A percentile compares a stretch with the other conserved stretches of the same genome.
These are phyloP conservation scores for Spathaspora girioi DNA, from an alignment of 805 yeast species.

Conservation along the genomic window DNA sequence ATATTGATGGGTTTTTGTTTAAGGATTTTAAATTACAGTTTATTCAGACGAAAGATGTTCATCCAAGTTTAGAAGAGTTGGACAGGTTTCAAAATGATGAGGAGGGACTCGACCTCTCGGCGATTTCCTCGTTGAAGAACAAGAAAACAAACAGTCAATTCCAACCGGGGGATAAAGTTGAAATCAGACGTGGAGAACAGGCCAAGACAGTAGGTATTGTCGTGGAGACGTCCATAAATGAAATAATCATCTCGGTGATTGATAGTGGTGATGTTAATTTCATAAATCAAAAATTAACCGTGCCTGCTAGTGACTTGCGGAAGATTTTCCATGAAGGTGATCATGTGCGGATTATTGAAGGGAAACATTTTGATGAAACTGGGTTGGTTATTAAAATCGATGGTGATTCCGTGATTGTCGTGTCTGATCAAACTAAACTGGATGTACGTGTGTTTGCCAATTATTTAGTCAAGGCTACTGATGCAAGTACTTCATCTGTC, in stretches of 20 bases:
- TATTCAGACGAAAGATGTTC: constrained; percentile 75
- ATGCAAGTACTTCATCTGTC: constrained; percentile 56
- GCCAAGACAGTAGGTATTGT: constrained; percentile 84
- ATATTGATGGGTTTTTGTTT: constrained; percentile 79
- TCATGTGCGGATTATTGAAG: constrained; percentile 88
- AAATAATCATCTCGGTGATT: constrained; percentile 48
- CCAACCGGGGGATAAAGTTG: constrained; percentile 93
- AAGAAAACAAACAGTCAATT: constrained; percentile 41
- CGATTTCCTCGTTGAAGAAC: constrained; percentile 80
- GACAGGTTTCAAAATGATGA: constrained; percentile 75
- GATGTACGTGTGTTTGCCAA: constrained; percentile 93
- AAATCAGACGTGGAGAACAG: constrained; percentile 90
- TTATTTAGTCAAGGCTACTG: constrained; percentile 87
- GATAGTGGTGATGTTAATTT: constrained; percentile 55
- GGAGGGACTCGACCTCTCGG: constrained; percentile 83
- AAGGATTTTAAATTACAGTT: constrained; percentile 84
- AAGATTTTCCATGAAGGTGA: constrained; percentile 89
- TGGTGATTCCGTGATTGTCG: constrained; percentile 82
- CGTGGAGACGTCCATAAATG: constrained; percentile 54
- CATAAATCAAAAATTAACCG: constrained; percentile 63
- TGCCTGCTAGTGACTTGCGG: constrained; percentile 77
- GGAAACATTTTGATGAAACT: constrained; percentile 89
- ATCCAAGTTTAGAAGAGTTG: constrained; percentile 85
- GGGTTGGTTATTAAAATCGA: constrained; percentile 85
- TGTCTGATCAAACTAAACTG: constrained; percentile 83